Base-by-base conservation (phyloP, 352 stramenopile species). In the Phytopythium vexans region DNA sequence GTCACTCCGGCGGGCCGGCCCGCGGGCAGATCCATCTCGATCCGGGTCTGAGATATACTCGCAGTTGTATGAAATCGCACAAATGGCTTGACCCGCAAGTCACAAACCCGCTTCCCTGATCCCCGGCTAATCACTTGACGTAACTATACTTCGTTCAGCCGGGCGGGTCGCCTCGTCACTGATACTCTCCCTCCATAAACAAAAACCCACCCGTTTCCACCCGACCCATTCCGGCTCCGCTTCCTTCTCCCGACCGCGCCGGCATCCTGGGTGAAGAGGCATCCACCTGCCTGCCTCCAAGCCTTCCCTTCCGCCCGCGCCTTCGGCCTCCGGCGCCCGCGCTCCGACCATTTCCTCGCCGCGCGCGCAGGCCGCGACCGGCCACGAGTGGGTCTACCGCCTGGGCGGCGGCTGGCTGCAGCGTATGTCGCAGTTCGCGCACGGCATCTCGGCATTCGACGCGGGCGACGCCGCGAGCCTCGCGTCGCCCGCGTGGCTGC, bases 361-460 rank as follows among this genome's bases (percentile, higher is more conserved):
- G 21, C 21, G 39, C 39, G 39, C 39, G n/a, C 16, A 16, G 35
- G 47, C n/a, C 12, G 7, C 47, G 4, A 4, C 12, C 43, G n/a
- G 15, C 15, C 47, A 43, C 47, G 47, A 43, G 16, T 67, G 60
- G 60, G 51, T 43, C n/a, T 67, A 71, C 46, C 52, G 44, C 52
- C 55, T 86, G 27, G 71, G 73, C 47, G 73, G 69, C 48, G 67
- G 66, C 31, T 60, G 84, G 39, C 58, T 80, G 32, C 63, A 53
- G 47, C 73, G 64, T 52, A 93, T 93, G 82, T 78, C 75, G 54
- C 83, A 93, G 54, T 92, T 93, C 58, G 78, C 81, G 37, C 81
- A 93, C 59, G 83, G 83, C 27, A 93, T 93, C 57, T 88, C 75
- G 39, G 73, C 79, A 37, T 64, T 93, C 33, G 78, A 90, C 52